Percentiles rank a stretch among this genome's conserved stretches.
phyloP scores from a whole-genome alignment of 2,329 filamentous ascomycete genomes.

The Fusarium foetens region DNA sequence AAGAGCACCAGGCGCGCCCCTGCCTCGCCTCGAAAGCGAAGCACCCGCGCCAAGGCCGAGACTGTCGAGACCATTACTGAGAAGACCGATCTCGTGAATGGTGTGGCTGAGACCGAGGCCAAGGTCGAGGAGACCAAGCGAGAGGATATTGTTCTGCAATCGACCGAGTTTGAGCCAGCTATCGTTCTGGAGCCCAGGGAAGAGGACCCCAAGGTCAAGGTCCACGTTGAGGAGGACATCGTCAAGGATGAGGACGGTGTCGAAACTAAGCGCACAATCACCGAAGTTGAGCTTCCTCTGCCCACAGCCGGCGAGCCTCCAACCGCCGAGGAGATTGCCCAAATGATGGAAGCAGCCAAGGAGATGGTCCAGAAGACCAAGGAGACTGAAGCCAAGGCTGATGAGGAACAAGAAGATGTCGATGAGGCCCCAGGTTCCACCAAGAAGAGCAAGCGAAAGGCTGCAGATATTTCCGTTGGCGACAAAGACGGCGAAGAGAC shows the following conservation, averaged over 20 bases:
- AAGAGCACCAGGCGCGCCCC: conserved; percentile 60
- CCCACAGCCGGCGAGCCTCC: conserved; percentile 70
- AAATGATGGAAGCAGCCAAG: conserved; percentile 87
- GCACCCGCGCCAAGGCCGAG: conserved; percentile 56
- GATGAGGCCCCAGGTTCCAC: conserved; percentile 51
- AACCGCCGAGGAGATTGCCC: conserved; percentile 78
- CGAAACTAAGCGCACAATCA: conserved; percentile 76
- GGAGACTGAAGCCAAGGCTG: conserved; percentile 55
- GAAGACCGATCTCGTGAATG: conserved; percentile 46
- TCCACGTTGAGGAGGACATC: conserved; percentile 75
- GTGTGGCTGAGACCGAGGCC: conserved; percentile 18
- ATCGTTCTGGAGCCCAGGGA: conserved; percentile 62
- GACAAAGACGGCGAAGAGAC: conserved; percentile 58
- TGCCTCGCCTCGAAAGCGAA: conserved; percentile 66
- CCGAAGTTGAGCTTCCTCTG: conserved; percentile 79
- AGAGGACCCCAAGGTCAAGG: conserved; percentile 70
- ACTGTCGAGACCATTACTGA: conserved; percentile 47
- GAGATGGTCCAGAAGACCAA: conserved; percentile 82
- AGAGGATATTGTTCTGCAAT: conserved; percentile 55
- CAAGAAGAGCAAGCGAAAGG: conserved; percentile 77
- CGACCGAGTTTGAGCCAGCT: conserved; percentile 61
- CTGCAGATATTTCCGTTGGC: conserved; percentile 75
- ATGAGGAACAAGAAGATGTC: conserved; percentile 52
- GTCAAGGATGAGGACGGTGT: conserved; percentile 64
- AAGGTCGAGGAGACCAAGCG: conserved; percentile 45